Conservation (phyloP, 768 basidiomycete species). For the Trametes meyenii region DNA sequence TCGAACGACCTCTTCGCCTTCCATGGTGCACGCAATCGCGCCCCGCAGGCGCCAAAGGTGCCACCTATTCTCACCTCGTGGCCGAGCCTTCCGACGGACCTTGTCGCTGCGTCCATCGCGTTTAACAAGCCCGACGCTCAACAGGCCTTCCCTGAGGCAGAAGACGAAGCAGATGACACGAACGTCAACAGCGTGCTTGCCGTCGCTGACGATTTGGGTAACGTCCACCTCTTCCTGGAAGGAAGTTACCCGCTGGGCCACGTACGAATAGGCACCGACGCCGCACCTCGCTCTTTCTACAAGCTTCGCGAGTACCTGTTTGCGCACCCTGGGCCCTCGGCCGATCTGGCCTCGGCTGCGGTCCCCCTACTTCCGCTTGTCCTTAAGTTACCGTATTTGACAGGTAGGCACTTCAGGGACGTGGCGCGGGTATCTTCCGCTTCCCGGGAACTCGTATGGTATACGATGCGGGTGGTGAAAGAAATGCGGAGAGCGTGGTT, state of each 20-base stretch:
- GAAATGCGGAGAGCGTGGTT: constrained; percentile 78
- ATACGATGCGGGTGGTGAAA: constrained; percentile 66
- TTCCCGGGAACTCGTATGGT: constrained; percentile 72
- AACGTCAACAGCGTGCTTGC: constrained; percentile 62
- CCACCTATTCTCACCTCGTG: constrained; percentile 68
- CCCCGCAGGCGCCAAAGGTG: constrained; percentile 44
- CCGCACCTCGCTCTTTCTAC: constrained; percentile 38
- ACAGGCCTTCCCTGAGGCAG: constrained; percentile 34
- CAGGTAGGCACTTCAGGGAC: constrained; percentile 59
- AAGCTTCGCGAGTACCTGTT: constrained; percentile 53
- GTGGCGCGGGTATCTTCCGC: constrained; percentile 72
- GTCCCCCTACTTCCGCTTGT: constrained; percentile 46
- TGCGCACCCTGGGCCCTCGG: constrained; percentile 47
- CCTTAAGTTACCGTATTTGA: constrained; percentile 61
- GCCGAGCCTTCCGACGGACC: constrained; percentile 65
- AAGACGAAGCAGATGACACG: constrained; percentile 53
- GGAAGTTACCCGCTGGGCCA: constrained; percentile 74
- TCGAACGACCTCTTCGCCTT: constrained; percentile 83
- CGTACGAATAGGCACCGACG: constrained; percentile 41
- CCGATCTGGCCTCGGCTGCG: constrained; percentile 28
- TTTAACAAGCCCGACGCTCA: constrained; percentile 41
- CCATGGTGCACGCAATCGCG: constrained; percentile 63
- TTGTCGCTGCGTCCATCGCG: constrained; percentile 62
- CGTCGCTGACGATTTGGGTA: constrained; percentile 59
- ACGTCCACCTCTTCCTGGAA: constrained; percentile 69